phyloP scores from a whole-genome alignment of 1,139 yeast species.

The Candida dubliniensis region DNA sequence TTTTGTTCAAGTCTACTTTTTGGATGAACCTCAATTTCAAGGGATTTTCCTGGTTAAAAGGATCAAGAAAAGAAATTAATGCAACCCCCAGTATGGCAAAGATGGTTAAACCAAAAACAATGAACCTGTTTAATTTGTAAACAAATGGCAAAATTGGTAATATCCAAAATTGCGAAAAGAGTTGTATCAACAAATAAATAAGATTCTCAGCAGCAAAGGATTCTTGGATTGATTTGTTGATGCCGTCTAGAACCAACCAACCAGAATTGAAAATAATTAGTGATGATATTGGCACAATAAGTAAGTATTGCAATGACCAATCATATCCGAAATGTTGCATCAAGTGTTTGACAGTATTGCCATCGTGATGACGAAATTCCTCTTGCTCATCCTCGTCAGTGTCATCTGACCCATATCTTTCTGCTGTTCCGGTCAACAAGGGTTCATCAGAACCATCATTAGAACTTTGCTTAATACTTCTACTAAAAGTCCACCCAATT shows the following conservation, averaged over 20 bases:
- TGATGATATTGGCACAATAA: conserved; percentile 66
- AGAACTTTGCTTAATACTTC: conserved; percentile 2
- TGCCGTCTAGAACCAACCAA: conserved; percentile 57
- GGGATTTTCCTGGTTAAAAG: conserved; percentile 63
- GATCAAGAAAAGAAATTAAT: conserved; percentile 37
- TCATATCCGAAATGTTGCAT: conserved; percentile 59
- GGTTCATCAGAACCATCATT: conserved; percentile 29
- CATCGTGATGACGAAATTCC: conserved; percentile 17
- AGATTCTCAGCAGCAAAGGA: conserved; percentile 45
- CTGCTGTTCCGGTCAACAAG: conserved; percentile 25
- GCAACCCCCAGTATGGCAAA: conserved; percentile 37
- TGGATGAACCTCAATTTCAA: conserved; percentile 71
- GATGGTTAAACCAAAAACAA: conserved; percentile 37
- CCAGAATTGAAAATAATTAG: conserved; percentile 53
- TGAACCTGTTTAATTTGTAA: conserved; percentile 60
- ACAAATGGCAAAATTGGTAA: conserved; percentile 69
- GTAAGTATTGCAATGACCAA: conserved; percentile 74
- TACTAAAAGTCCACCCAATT: conserved; percentile 43
- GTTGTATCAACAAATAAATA: conserved; percentile 46
- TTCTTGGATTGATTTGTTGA: conserved; percentile 72
- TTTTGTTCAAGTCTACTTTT: conserved; percentile 35
- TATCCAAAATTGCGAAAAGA: conserved; percentile 41
- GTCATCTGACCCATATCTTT: conserved; percentile 12
- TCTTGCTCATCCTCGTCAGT: conserved; percentile 17
- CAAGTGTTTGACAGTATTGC: conserved; percentile 18